Base-by-base conservation (phyloP, 176 grass and related monocot genomes). In the Hsuehochloa calcarea region DNA sequence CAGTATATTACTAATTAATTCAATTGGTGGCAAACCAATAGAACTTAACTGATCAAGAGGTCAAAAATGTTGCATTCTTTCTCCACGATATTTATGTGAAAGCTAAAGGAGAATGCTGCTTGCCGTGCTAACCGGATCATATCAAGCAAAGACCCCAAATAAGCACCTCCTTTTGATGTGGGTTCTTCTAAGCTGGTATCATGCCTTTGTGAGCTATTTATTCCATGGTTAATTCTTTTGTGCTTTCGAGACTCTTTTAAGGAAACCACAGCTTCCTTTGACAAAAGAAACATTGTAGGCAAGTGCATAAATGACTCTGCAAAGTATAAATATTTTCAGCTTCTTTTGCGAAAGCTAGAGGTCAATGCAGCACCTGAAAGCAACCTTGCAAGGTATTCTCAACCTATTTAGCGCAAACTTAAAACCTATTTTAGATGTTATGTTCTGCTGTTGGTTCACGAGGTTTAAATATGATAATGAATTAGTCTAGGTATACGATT, bases 21-120 rank as follows among this genome's bases (percentile, higher is more conserved):
- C 37, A 39, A 23, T 8, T 19, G 54, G 83, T 90, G 88, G 77
- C 83, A 43, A 82, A 90, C 83, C 54, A 51, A 49, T 64, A 76
- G 78, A 83, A 85, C 83, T 89, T 70, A 22, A 41, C 71, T 61
- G 77, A 82, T 45, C 54, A 77, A 39, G 46, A 43, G 77, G 69
- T 70, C 56, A 86, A 85, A 89, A 75, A 29, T 75, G 65, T 74
- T 46, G 31, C 78, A 15, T 25, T 51, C 52, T 59, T 70, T 83
- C 4, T 34, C 31, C 54, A 25, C 77, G 70, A 76, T 69, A 70
- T 80, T 86, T 86, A 22, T 35, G 27, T 41, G 70, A 85, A 49
- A 81, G 60, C 27, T 67, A 56, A n/a, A 84, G 38, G 78, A 62
- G 37, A 75, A 76, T 70, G 77, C 77, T 62, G 25, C 31, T 79